Percentiles rank a stretch among this genome's conserved stretches.
Evolutionary conservation across 2,329 filamentous ascomycete species (phyloP).

Genomic region (Colletotrichum acutatum): DNA sequence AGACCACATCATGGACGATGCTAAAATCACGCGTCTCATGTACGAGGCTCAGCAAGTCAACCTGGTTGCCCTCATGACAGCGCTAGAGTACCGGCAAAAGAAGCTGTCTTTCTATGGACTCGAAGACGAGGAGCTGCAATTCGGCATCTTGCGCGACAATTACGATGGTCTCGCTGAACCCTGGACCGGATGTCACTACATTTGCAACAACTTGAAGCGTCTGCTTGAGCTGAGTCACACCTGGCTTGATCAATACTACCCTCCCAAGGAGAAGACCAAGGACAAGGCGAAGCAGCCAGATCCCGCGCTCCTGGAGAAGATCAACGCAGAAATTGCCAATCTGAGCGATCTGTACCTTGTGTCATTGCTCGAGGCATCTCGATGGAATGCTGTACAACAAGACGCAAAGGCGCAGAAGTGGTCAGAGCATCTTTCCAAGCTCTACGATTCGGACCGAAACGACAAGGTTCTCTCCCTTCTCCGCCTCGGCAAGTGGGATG

Average conservation of each 20-base stretch:
- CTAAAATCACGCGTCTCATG: conserved; percentile 64
- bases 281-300: conserved; percentile 47
- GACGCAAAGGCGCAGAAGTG: conserved; percentile 54
- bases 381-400: conserved; percentile 59
- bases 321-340: conserved; percentile 59
- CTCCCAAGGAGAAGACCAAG: conserved; percentile 45
- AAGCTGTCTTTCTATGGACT: conserved; percentile 81
- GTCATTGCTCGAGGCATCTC: conserved; percentile 63
- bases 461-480: conserved; percentile 65
- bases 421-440: conserved; percentile 58
- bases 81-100: conserved; percentile 76
- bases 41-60: conserved; percentile 75
- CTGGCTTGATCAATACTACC: conserved; percentile 62
- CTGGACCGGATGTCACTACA: conserved; percentile 81
- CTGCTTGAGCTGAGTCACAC: conserved; percentile 67
- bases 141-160: conserved; percentile 71
- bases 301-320: conserved; percentile 54
- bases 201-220: conserved; percentile 71
- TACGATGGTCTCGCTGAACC: conserved; percentile 80
- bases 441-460: conserved; percentile 62
- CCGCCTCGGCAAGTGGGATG: conserved; percentile 66
- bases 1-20: conserved; percentile 66
- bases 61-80: conserved; percentile 76
- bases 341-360: conserved; percentile 67
- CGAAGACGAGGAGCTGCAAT: conserved; percentile 70